Base-by-base conservation (phyloP, 352 stramenopile genomes). In the Pythium sp. region DNA sequence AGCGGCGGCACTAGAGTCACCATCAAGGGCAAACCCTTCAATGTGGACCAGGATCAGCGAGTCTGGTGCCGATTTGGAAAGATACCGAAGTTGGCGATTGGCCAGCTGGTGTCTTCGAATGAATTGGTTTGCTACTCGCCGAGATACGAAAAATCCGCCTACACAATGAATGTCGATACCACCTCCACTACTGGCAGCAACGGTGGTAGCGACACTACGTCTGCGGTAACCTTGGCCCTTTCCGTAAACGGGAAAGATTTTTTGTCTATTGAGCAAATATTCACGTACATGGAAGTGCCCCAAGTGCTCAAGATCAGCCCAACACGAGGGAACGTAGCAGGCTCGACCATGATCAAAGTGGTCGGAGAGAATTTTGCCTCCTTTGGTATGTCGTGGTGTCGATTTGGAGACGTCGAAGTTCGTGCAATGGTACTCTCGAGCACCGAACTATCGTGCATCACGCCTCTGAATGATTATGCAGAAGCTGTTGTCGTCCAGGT, bases 191-290 rank as follows among this genome's bases (percentile, higher is more conserved):
- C 3, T 2, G 32, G 7, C 5, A 61, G 20, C 2, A 12, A 18
- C 4, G 22, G 15, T 15, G 49, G n/a, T 14, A 32, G 30, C 30
- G 1, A 32, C 30, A 32, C 3, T 32, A 32, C 30, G 30, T 32
- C 38, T 46, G 63, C 43, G 18, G 69, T 85, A 8, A 59, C 32
- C 0, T 28, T 94, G 26, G 77, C 73, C 38, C 58, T 96, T 15
- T 94, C 88, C 0, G 71, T 92, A 4, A 96, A 97, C 56, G 79
- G 78, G 6, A 77, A 81, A 26, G 78, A 95, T 54, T 97, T 95
- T 49, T 53, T 82, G 2, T 67, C 79, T 20, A 82, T 78, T 0
- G 28, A 69, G 11, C 74, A 80, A 1, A 62, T 43, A 22, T 97
- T 94, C 54, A 76, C 54, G 5, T 96, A 93, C 49, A 56, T n/a